These are phyloP conservation scores for Aspergillus terreus DNA, from an alignment of 2,329 filamentous ascomycete species.

Conservation along the genomic window DNA sequence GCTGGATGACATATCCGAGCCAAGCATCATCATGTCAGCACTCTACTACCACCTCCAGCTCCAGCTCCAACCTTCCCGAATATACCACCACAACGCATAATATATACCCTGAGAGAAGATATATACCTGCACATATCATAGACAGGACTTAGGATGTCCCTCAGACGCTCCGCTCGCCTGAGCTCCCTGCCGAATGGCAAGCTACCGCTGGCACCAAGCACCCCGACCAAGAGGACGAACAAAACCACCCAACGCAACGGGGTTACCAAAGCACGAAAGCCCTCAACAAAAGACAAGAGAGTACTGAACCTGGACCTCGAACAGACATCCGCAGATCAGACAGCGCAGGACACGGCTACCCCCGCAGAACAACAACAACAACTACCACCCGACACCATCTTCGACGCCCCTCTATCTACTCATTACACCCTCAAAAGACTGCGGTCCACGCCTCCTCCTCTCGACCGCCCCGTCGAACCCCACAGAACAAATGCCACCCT, in stretches of 20 bases:
- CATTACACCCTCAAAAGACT: slow-evolving; percentile 23
- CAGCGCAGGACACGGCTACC: slow-evolving; percentile 3
- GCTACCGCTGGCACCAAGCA: slow-evolving; percentile 13
- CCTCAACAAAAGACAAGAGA: slow-evolving; percentile 23
- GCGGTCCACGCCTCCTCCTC: slow-evolving; percentile 42
- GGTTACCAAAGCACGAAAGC: slow-evolving; percentile 28
- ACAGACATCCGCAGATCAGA: neutral
- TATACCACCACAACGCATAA: neutral
- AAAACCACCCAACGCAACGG: slow-evolving; percentile 23
- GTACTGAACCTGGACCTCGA: neutral
- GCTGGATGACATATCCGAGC: slow-evolving; percentile 7
- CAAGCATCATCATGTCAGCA: neutral
- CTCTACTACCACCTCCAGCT: neutral
- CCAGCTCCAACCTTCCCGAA: neutral
- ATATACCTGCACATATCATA: neutral
- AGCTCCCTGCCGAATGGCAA: slow-evolving; percentile 25
- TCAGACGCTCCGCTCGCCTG: slow-evolving; percentile 51
- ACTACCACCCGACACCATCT: slow-evolving; percentile 31
- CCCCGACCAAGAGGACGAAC: slow-evolving; percentile 19
- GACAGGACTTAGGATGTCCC: slow-evolving; percentile 40
- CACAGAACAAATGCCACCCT: slow-evolving; percentile 47
- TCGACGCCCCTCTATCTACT: slow-evolving; percentile 12
- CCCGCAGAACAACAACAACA: slow-evolving; percentile 27
- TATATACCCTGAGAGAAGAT: neutral
- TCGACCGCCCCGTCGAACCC: slow-evolving; percentile 45